Conservation (phyloP, 148 eudicot genomes). For the Rhododendron henanense region DNA sequence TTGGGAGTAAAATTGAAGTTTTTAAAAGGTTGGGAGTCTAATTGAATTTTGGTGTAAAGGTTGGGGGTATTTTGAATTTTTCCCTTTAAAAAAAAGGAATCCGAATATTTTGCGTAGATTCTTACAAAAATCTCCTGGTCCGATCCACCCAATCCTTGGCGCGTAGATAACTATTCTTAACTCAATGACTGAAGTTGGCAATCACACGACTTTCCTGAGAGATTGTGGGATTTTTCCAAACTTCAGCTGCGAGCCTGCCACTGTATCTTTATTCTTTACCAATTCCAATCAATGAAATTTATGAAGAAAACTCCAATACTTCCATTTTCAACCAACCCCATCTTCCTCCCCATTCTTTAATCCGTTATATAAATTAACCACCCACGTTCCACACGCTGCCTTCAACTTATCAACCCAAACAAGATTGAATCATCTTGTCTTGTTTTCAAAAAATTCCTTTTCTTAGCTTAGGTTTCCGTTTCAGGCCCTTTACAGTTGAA, state of each 20-base stretch:
- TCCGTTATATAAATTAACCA: background rate
- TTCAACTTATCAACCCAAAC: background rate
- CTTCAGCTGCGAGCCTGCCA: background rate
- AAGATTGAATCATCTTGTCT: background rate
- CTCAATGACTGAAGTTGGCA: background rate
- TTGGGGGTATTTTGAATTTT: too few species aligned
- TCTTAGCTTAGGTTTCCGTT: background rate
- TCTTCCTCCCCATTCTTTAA: too few species aligned
- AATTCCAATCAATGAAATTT: background rate
- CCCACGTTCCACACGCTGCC: background rate
- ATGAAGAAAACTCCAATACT: conserved; percentile 8
- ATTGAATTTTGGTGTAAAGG: too few species aligned
- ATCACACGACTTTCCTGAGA: background rate
- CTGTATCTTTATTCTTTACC: background rate
- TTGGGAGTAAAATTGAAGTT: too few species aligned
- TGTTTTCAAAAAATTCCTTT: background rate
- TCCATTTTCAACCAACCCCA: background rate
- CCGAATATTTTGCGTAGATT: background rate
- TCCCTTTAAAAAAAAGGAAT: background rate
- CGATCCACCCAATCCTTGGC: background rate
- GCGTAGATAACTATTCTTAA: background rate
- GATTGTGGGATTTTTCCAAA: background rate
- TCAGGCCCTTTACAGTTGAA: background rate
- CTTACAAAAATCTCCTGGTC: background rate
- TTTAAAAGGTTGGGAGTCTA: too few species aligned